Conservation (phyloP, 345 rosid genomes). For the Salix caprea region DNA sequence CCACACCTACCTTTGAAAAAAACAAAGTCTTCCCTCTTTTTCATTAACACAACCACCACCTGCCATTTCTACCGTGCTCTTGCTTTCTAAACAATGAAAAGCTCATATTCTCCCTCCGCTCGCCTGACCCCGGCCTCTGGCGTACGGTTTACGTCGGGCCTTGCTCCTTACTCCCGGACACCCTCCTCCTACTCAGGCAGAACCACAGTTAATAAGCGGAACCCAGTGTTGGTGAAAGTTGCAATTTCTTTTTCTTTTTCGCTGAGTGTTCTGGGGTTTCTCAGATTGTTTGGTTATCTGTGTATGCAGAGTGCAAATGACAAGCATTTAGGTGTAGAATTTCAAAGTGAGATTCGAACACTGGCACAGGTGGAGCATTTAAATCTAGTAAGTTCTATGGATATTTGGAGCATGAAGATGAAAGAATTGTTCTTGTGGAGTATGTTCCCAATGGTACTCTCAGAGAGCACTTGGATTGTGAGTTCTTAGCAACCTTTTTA, state of each 20-base stretch:
- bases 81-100: constrained; percentile 13
- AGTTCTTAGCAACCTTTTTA: constrained; percentile 21
- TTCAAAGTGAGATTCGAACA: constrained; percentile 70
- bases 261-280: not conserved
- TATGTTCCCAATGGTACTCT: constrained; percentile 87
- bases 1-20: not conserved
- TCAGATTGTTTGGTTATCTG: not conserved
- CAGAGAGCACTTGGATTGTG: constrained; percentile 87
- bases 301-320: constrained; percentile 63
- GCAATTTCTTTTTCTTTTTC: not conserved
- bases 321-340: constrained; percentile 69
- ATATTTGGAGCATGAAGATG: constrained; percentile 57
- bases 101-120: constrained; percentile 18
- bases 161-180: constrained; percentile 24
- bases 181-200: constrained; percentile 36
- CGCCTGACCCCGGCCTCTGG: constrained; percentile 40
- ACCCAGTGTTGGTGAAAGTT: constrained; percentile 17
- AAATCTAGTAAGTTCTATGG: constrained; percentile 81
- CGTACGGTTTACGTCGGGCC: constrained; percentile 37
- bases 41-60: constrained; percentile 1
- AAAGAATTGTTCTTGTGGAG: constrained; percentile 72
- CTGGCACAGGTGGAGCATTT: constrained; percentile 77
- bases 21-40: constrained; percentile 2
- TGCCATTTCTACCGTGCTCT: constrained; percentile 15
- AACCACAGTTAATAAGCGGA: constrained; percentile 34